Percentiles rank a stretch among this genome's conserved stretches.
Conservation (phyloP, 352 stramenopile genomes). For the Blastocystis sp. region DNA sequence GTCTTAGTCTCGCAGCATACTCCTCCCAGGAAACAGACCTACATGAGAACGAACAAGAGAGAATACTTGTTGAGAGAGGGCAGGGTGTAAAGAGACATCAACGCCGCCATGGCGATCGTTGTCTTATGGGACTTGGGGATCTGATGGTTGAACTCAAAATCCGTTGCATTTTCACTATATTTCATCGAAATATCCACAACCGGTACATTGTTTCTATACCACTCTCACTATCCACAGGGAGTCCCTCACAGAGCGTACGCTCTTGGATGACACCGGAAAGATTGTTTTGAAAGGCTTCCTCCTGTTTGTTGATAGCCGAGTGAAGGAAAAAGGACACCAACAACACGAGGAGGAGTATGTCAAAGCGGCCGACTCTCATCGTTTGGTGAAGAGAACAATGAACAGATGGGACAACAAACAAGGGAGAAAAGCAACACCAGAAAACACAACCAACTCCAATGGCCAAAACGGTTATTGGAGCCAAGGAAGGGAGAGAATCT, state of each 20-base stretch:
- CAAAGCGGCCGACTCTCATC: neutral
- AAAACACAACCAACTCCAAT: no score
- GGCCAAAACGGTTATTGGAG: neutral
- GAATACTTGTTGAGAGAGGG: neutral
- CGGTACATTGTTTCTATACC: no score
- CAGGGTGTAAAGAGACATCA: neutral
- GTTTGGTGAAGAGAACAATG: neutral
- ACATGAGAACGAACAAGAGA: neutral
- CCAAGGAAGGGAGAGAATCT: slow-evolving; percentile 7
- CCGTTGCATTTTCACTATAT: no score
- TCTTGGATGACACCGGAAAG: neutral
- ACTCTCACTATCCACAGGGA: no score
- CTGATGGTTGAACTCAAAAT: neutral
- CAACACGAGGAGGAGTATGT: neutral
- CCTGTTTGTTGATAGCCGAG: neutral
- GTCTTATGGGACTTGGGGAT: neutral
- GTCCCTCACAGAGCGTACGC: no score
- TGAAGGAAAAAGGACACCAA: neutral
- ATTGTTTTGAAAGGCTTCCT: neutral
- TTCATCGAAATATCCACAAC: no score
- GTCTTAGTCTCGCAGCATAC: neutral
- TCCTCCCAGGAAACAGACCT: slow-evolving; percentile 19
- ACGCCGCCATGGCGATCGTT: neutral
- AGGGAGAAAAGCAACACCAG: no score
- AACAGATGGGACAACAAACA: neutral